These are phyloP conservation scores for Edaphochlamys debaryana DNA, from an alignment of 139 green algal species.

Conservation along the genomic window DNA sequence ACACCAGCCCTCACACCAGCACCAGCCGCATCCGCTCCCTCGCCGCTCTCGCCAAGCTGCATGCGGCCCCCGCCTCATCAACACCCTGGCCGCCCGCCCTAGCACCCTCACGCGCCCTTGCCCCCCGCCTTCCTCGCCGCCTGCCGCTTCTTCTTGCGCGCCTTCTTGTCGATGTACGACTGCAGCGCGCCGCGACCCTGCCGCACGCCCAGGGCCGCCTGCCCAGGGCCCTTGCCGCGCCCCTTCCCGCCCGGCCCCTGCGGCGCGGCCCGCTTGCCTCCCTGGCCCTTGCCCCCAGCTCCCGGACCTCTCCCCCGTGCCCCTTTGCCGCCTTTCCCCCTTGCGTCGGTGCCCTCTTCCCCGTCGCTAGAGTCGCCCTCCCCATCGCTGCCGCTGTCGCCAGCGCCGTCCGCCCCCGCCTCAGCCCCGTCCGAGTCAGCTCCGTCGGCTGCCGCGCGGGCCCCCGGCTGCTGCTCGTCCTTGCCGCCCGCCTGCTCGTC, in stretches of 20 bases:
- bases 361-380: background rate
- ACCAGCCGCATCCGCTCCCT: too few species aligned
- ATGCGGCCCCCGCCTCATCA: too few species aligned
- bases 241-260: background rate
- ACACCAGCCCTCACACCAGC: too few species aligned
- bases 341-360: background rate
- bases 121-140: background rate
- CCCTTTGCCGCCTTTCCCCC: background rate
- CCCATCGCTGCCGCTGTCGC: background rate
- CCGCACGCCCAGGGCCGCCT: background rate
- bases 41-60: too few species aligned
- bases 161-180: conserved; percentile 32
- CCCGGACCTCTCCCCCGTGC: too few species aligned
- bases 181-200: conserved; percentile 9
- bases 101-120: too few species aligned
- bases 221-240: background rate
- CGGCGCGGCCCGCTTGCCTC: background rate
- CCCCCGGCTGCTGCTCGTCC: background rate
- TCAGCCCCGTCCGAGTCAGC: background rate
- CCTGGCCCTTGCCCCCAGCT: background rate
- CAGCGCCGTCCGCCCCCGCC: background rate
- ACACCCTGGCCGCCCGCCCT: too few species aligned
- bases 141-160: conserved; percentile 23
- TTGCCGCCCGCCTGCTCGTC: background rate
- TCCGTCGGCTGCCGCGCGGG: too few species aligned